Conservation (phyloP, 2,329 filamentous ascomycete species). For the Nemania sp. region DNA sequence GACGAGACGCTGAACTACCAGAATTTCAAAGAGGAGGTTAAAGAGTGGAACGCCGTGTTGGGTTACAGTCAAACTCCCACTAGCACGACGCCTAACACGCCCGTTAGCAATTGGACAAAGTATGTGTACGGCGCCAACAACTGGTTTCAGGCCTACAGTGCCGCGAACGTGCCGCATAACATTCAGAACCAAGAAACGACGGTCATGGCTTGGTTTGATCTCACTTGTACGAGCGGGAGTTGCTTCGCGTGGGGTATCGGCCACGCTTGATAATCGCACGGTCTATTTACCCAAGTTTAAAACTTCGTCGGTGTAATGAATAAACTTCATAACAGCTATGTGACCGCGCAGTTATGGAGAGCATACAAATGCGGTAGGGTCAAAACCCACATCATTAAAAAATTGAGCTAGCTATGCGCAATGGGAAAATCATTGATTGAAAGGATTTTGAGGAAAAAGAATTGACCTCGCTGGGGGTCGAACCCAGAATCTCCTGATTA, state of each 20-base stretch:
- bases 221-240: conserved; percentile 37
- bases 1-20: conserved; percentile 55
- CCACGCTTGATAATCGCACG: conserved; percentile 5
- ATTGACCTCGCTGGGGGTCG: conserved; percentile 28
- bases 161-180: conserved; percentile 44
- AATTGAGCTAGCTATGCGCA: too few species aligned
- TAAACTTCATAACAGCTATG: too few species aligned
- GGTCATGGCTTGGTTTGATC: conserved; percentile 44
- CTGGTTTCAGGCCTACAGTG: conserved; percentile 48
- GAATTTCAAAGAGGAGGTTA: conserved; percentile 58
- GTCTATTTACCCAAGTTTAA: too few species aligned
- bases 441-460: not conserved
- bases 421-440: too few species aligned
- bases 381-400: too few species aligned
- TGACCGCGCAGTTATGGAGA: too few species aligned
- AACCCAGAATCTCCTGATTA: conserved; percentile 29
- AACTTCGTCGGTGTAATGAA: too few species aligned
- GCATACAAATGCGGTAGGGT: too few species aligned
- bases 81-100: conserved; percentile 37
- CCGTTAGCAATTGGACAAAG: conserved; percentile 44
- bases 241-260: conserved; percentile 46
- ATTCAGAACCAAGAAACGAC: conserved; percentile 44
- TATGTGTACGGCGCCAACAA: conserved; percentile 40
- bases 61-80: conserved; percentile 39
- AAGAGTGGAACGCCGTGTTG: conserved; percentile 54